Evolutionary conservation across 345 rosid species (phyloP), one percentile per base, ranked within the genome.

Genomic region (Trapa incisa): DNA sequence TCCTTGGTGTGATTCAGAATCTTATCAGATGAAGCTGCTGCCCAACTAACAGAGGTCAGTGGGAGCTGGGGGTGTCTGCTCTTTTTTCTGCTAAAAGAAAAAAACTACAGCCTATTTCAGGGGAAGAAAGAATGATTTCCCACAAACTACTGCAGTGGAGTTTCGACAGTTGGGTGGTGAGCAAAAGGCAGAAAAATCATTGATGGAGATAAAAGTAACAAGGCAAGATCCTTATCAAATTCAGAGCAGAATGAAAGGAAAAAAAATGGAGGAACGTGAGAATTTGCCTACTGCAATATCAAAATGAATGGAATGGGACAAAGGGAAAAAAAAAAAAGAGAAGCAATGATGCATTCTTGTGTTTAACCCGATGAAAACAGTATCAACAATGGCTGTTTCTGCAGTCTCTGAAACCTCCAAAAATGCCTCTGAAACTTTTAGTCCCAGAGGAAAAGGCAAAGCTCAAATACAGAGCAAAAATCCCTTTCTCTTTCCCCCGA

Each of bases 401-500:
- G 13, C 39, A 39, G 45, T 47, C 22, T 61, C 47, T 66, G 41
- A 22, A 22, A 22, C 29, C 29, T 22, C 29, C 29, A 22, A 22
- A 22, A 22, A 22, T 22, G 45, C 42, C 22, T 61, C 47, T 66
- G 41, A 22, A 47, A 67, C 52, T 37, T 42, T 65, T 45, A 17
- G 54, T 61, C 69, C 65, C 64, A 47, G 64, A 71, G 50, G 63
- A 58, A 32, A 58, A 32, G 38, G 38, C 37, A 58, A 35, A 33
- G 37, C 37, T 58, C 13, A 32, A 17, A 58, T 12, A 8, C 67
- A 56, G 12, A 22, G 47, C 36, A 14, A 56, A 69, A 64, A 73
- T 68, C 70, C 17, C 65, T 48, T 67, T 68, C 65, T 16, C 3
- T 32, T 22, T 56, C 43, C 67, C 72, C 45, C 13, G 61, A 64